Conservation (phyloP, 2,329 filamentous ascomycete species). For the Corinectria fuckeliana region DNA sequence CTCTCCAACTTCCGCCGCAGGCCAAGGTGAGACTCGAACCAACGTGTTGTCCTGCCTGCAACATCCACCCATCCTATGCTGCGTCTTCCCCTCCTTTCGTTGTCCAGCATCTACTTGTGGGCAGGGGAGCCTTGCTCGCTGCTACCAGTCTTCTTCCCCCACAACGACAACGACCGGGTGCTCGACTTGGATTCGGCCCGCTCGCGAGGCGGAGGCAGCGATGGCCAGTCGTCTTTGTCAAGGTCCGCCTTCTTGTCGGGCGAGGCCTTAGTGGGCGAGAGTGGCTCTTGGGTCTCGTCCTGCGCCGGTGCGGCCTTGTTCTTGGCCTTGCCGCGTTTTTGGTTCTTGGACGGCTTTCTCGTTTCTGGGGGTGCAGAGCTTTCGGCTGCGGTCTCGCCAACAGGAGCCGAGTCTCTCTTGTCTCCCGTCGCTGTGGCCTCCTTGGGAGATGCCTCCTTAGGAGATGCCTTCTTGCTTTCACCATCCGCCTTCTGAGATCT, state of each 20-base stretch:
- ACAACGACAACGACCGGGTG: slow-evolving; percentile 33
- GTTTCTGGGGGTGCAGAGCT: background rate
- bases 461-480: background rate
- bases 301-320: slow-evolving; percentile 1
- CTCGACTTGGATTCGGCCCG: slow-evolving; percentile 31
- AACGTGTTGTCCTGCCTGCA: background rate
- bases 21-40: background rate
- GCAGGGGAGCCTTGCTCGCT: slow-evolving; percentile 19
- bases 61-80: background rate
- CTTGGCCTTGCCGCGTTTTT: slow-evolving; percentile 26
- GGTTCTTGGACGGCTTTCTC: slow-evolving; percentile 23
- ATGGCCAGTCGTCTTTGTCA: slow-evolving; percentile 38
- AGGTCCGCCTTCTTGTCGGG: slow-evolving; percentile 22
- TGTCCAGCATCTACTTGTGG: slow-evolving; percentile 6
- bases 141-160: slow-evolving; percentile 16
- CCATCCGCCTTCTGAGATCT: slow-evolving; percentile 7
- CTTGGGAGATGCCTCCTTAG: background rate
- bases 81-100: background rate
- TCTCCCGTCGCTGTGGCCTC: background rate
- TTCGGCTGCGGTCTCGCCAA: background rate
- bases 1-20: background rate
- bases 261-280: slow-evolving; percentile 17
- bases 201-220: slow-evolving; percentile 34
- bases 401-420: background rate
- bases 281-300: slow-evolving; percentile 7